Percentiles rank a stretch among this genome's conserved stretches.
Conservation (phyloP, 148 eudicot species). For the Pouteria glomerata region DNA sequence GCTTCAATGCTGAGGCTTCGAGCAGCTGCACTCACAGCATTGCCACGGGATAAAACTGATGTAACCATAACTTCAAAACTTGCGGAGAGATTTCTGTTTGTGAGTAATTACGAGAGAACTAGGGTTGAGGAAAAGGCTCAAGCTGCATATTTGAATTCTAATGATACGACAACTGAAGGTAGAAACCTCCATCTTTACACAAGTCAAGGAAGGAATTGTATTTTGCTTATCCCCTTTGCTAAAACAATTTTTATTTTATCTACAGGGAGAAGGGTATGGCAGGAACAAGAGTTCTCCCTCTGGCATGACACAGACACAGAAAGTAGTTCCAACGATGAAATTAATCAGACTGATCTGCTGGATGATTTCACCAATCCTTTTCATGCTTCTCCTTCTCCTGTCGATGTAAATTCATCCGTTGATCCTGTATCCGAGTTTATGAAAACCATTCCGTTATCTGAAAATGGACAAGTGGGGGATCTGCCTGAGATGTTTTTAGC, state of each 20-base stretch:
- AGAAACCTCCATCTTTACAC: constrained; percentile 1
- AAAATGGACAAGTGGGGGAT: constrained; percentile 25
- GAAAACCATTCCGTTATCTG: constrained; percentile 42
- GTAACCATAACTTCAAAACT: constrained; percentile 38
- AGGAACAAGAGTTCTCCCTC: constrained; percentile 23
- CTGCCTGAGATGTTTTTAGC: constrained; percentile 61
- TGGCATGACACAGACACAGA: constrained; percentile 13
- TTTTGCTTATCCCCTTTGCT: not conserved
- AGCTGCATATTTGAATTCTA: constrained; percentile 14
- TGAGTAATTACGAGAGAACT: constrained; percentile 32
- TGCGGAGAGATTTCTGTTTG: constrained; percentile 46
- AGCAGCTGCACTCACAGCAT: constrained; percentile 52
- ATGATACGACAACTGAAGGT: constrained; percentile 7
- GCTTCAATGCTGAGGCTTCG: constrained; percentile 69
- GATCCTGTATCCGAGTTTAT: constrained; percentile 51
- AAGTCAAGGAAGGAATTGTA: constrained; percentile 8
- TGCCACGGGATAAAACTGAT: constrained; percentile 47
- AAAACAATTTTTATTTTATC: not conserved
- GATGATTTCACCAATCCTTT: constrained; percentile 26
- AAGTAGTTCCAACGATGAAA: constrained; percentile 17
- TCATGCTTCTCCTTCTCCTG: constrained; percentile 11
- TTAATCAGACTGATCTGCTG: constrained; percentile 12
- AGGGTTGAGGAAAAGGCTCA: constrained; percentile 14
- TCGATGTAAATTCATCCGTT: constrained; percentile 12
- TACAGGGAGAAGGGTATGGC: constrained; percentile 25